Conservation (phyloP, 305 asterid genomes). For the Fraxinus albicans region DNA sequence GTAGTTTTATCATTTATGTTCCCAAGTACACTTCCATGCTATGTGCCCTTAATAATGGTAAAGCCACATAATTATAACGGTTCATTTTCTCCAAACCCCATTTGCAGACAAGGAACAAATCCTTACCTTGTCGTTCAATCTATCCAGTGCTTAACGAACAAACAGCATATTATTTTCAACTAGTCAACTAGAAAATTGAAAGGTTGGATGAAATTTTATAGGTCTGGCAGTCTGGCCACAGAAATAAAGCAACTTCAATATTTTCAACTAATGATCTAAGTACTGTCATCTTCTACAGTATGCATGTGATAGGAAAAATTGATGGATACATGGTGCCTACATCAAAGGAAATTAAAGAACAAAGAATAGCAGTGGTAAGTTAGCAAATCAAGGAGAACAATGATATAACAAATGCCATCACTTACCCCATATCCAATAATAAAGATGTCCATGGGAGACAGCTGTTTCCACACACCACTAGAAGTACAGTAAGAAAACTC, state of each 20-base stretch:
- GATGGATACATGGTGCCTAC: neutral
- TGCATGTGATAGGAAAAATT: conserved; percentile 10
- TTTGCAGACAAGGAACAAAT: neutral
- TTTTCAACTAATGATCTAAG: neutral
- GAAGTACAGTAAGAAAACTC: conserved; percentile 20
- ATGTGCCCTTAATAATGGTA: neutral
- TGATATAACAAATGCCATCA: conserved; percentile 24
- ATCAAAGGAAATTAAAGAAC: conserved; percentile 18
- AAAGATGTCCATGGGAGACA: conserved; percentile 85
- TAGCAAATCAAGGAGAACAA: conserved; percentile 13
- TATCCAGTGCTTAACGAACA: neutral
- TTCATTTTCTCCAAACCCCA: conserved; percentile 8
- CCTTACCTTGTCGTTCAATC: neutral
- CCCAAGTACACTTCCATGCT: conserved; percentile 19
- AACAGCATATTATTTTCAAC: neutral
- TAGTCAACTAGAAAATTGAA: neutral
- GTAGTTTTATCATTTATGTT: conserved; percentile 1
- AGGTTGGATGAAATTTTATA: neutral
- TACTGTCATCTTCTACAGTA: conserved; percentile 14
- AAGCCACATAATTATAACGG: conserved; percentile 1
- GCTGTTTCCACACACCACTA: conserved; percentile 87
- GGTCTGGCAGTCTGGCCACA: conserved; percentile 1
- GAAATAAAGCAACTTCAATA: neutral
- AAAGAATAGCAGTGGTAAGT: conserved; percentile 15
- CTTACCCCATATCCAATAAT: conserved; percentile 96